Evolutionary conservation across 306 rosid genomes (phyloP), one percentile per base, ranked within the genome.

Genomic region (Arachis stenosperma): DNA sequence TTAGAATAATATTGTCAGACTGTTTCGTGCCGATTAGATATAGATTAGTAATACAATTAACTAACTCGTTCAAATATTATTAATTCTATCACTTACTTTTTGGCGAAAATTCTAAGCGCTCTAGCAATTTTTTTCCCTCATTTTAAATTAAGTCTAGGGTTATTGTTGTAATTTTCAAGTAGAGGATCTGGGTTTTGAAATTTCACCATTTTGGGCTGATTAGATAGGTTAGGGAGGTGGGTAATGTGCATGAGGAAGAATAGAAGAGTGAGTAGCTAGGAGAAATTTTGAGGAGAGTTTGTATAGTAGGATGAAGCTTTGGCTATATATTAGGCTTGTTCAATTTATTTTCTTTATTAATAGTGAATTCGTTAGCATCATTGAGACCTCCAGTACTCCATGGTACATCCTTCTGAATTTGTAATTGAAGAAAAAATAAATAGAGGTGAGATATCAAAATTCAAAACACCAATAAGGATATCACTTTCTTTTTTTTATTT

Each of bases 151-250:
- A 58, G 57, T 37, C 12, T 73, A 61, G 79, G 77, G 57, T 12
- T 14, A 63, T 69, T 68, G 62, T 50, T 77, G 80, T 82, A 64
- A 58, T 60, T 64, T 62, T 50, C 17, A 74, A 48, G 46, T 10
- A 9, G 30, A 2, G 13, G 44, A 67, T 63, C 30, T 15, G 40
- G 55, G 9, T 9, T 40, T 41, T 12, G 51, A 5, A 67, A 3
- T 61, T 68, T 67, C 51, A 68, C 54, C 61, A 65, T 79, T 60
- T 69, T 17, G 6, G n/a, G 58, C 6, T 58, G 69, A n/a, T 65
- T 57, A 12, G 39, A 39, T 13, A 54, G 2, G 5, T 44, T 44
- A 44, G 8, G 52, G 9, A 47, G 3, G 37, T 33, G 1, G 37
- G 37, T 9, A 22, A 22, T 22, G 8, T 7, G 5, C 6, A 48